Evolutionary conservation across 805 yeast species (phyloP).

Genomic region (Metschnikowia noctiluminum): DNA sequence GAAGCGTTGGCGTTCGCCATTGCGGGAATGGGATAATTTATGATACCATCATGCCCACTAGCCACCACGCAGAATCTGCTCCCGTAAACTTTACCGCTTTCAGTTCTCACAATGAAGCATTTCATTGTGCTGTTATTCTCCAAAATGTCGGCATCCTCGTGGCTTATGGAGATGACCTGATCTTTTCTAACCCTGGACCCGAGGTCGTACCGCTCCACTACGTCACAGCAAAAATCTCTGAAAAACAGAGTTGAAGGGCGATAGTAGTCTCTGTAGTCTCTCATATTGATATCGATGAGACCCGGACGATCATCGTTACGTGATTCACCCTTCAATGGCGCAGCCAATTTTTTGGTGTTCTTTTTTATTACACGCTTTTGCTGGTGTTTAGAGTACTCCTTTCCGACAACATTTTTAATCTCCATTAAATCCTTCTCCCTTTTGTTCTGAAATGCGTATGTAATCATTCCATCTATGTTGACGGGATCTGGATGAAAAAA

Average conservation of each 20-base stretch:
- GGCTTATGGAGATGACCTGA: constrained; percentile 31
- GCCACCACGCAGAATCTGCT: constrained; percentile 34
- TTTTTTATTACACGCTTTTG: constrained; percentile 28
- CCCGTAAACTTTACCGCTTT: constrained; percentile 29
- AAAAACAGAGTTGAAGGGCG: constrained; percentile 41
- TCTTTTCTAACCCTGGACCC: constrained; percentile 28
- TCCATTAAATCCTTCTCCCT: constrained; percentile 39
- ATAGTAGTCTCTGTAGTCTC: constrained; percentile 44
- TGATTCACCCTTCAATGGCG: constrained; percentile 11
- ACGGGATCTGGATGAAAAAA: constrained; percentile 47
- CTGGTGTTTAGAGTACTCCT: constrained; percentile 42
- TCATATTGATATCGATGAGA: constrained; percentile 39
- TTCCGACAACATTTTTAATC: constrained; percentile 43
- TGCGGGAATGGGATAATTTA: constrained; percentile 30
- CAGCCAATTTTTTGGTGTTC: constrained; percentile 17
- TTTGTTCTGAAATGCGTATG: constrained; percentile 31
- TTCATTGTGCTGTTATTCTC: constrained; percentile 23
- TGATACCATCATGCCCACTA: constrained; percentile 34
- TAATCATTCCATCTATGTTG: constrained; percentile 42
- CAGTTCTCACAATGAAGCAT: constrained; percentile 34
- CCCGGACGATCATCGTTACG: constrained; percentile 30
- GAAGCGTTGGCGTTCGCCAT: constrained; percentile 13
- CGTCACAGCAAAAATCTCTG: constrained; percentile 28
- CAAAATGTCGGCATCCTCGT: constrained; percentile 22
- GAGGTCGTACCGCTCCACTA: constrained; percentile 32